A percentile compares a stretch with the other conserved stretches of the same genome.
Evolutionary conservation across 2,329 filamentous ascomycete species (phyloP).

Genomic region (Cladosporium sp.): DNA sequence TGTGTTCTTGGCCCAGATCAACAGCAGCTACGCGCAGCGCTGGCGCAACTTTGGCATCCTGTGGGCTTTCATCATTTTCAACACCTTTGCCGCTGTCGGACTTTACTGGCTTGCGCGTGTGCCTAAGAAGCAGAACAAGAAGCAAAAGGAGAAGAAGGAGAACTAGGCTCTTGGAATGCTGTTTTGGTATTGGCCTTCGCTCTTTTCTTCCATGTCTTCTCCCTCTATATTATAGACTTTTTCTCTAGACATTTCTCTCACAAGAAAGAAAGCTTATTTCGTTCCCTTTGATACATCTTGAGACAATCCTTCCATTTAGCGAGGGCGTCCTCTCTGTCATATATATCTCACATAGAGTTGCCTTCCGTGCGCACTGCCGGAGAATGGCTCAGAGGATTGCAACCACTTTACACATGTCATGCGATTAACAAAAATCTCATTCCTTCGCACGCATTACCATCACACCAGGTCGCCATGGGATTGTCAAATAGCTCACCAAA

Average conservation of each 20-base stretch:
- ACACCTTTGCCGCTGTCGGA: conserved; percentile 44
- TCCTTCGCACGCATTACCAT: too few species aligned
- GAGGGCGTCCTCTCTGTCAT: not conserved
- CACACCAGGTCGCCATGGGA: too few species aligned
- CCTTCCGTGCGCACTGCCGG: not conserved
- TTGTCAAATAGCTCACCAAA: too few species aligned
- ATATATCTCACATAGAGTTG: not conserved
- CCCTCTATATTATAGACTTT: not conserved
- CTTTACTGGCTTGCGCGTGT: conserved; percentile 54
- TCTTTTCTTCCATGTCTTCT: not conserved
- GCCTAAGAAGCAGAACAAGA: conserved; percentile 46
- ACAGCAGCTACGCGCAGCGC: conserved; percentile 39
- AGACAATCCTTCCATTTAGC: not conserved
- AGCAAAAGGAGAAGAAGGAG: conserved; percentile 32
- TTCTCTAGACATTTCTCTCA: not conserved
- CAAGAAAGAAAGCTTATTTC: too few species aligned
- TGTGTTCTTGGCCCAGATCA: conserved; percentile 38
- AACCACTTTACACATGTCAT: too few species aligned
- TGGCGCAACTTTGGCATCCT: conserved; percentile 54
- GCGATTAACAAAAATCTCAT: too few species aligned
- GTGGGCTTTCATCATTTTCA: conserved; percentile 51
- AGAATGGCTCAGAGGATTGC: too few species aligned
- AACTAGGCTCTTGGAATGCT: not conserved
- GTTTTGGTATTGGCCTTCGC: not conserved
- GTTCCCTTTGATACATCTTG: too few species aligned